Evolutionary conservation across 805 yeast species (phyloP).

Genomic region (Candida oleophila): DNA sequence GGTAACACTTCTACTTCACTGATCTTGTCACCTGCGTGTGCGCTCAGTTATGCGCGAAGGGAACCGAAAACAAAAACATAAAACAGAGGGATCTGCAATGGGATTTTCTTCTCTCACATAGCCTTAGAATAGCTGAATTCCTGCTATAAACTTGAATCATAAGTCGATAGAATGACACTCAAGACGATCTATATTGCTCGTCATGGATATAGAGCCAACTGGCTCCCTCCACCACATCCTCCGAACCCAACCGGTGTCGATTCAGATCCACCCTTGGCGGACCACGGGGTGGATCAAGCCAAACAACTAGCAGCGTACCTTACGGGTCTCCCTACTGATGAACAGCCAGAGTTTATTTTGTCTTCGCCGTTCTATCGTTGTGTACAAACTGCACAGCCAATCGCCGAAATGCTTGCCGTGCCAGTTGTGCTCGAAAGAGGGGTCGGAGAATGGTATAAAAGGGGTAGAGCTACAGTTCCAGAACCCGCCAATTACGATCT

Average conservation of each 20-base stretch:
- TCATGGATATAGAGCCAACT: constrained; percentile 89
- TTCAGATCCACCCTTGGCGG: constrained; percentile 85
- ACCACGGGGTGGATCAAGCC: constrained; percentile 87
- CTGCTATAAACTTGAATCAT: not conserved
- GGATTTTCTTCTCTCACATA: not conserved
- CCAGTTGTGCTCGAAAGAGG: constrained; percentile 75
- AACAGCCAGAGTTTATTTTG: constrained; percentile 69
- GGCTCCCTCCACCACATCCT: constrained; percentile 73
- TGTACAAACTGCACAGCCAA: constrained; percentile 74
- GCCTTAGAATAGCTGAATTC: not conserved
- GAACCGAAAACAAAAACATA: not conserved
- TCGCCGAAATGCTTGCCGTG: constrained; percentile 56
- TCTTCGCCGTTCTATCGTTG: constrained; percentile 90
- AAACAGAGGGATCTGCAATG: not conserved
- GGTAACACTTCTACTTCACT: too few relatives aligned
- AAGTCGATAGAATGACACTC: constrained; percentile 29
- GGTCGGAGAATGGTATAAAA: constrained; percentile 88
- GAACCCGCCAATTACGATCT: constrained; percentile 55
- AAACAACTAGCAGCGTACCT: constrained; percentile 69
- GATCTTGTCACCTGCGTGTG: not conserved
- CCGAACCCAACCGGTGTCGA: constrained; percentile 86
- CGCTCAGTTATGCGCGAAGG: not conserved
- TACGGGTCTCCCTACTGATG: constrained; percentile 36
- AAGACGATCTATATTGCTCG: constrained; percentile 69
- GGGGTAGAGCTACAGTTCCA: constrained; percentile 68